Conservation (phyloP, 2,329 filamentous ascomycete species). For the Elsinoe arachidis region DNA sequence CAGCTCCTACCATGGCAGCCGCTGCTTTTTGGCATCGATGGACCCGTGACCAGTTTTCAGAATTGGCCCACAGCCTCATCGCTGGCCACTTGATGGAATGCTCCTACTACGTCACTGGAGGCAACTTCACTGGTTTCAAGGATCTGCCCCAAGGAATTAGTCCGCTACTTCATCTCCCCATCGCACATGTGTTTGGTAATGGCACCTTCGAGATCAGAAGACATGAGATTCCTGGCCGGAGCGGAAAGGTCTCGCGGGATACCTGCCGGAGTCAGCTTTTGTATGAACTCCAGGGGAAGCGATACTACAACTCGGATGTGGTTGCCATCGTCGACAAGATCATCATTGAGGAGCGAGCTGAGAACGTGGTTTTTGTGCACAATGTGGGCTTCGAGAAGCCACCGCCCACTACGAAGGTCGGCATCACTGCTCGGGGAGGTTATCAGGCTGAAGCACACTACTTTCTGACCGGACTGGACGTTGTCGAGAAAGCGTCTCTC, state of each 20-base stretch:
- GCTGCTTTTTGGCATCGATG: slow-evolving; percentile 40
- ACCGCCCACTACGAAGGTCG: slow-evolving; percentile 44
- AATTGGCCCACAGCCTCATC: slow-evolving; percentile 35
- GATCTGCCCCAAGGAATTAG: slow-evolving; percentile 25
- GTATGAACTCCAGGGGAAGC: slow-evolving; percentile 48
- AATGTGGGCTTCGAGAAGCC: slow-evolving; percentile 38
- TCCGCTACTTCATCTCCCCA: slow-evolving; percentile 28
- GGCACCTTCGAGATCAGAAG: slow-evolving; percentile 27
- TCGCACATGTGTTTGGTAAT: slow-evolving; percentile 28
- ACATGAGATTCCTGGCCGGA: slow-evolving; percentile 29
- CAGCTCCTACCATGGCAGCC: slow-evolving; percentile 36
- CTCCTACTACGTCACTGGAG: slow-evolving; percentile 34
- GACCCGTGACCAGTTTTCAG: slow-evolving; percentile 30
- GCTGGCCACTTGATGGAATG: slow-evolving; percentile 39
- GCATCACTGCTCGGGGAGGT: slow-evolving; percentile 38
- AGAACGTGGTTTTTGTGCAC: slow-evolving; percentile 33
- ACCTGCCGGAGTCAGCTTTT: slow-evolving; percentile 46
- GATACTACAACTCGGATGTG: slow-evolving; percentile 52
- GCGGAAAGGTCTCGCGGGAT: slow-evolving; percentile 35
- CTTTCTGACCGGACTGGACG: slow-evolving; percentile 39
- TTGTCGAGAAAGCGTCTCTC: slow-evolving; percentile 38
- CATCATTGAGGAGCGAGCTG: slow-evolving; percentile 43
- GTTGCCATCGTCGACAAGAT: slow-evolving; percentile 44
- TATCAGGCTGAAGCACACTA: slow-evolving; percentile 40
- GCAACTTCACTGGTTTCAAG: slow-evolving; percentile 39